phyloP scores from a whole-genome alignment of 192 early-diverging fungal species.

The Allomyces macrogynus region DNA sequence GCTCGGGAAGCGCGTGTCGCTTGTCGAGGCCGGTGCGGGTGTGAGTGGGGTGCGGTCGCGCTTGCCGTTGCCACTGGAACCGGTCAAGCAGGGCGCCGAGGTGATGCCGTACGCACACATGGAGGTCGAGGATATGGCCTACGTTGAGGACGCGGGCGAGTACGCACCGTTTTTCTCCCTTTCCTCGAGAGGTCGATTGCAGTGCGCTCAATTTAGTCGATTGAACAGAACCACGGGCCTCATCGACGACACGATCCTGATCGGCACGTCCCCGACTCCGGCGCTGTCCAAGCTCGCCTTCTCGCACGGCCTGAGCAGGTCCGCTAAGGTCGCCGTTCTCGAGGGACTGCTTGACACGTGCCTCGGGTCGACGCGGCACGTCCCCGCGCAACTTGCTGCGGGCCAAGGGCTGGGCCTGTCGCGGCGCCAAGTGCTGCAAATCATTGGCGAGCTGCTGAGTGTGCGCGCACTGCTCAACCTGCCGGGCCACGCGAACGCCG shows the following conservation, averaged over 20 bases:
- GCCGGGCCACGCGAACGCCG: slow-evolving; percentile 10
- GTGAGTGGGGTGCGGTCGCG: no score
- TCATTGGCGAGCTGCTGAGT: slow-evolving; percentile 26
- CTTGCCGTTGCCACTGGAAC: no score
- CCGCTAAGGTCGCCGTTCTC: slow-evolving; percentile 28
- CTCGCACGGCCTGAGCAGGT: slow-evolving; percentile 29
- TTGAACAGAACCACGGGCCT: slow-evolving; percentile 17
- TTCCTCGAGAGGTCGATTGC: no score
- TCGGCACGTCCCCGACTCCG: slow-evolving; percentile 21
- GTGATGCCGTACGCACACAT: no score
- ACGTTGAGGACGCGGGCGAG: slow-evolving; percentile 17
- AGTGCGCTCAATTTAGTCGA: not conserved
- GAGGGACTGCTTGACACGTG: slow-evolving; percentile 31
- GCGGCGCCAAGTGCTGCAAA: slow-evolving; percentile 20
- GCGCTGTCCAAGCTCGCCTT: slow-evolving; percentile 30
- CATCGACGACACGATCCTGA: slow-evolving; percentile 23
- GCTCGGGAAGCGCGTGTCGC: no score
- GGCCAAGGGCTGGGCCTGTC: slow-evolving; percentile 24
- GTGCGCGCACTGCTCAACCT: slow-evolving; percentile 32
- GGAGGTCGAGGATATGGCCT: slow-evolving; percentile 9
- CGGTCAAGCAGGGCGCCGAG: no score
- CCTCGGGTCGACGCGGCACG: slow-evolving; percentile 19
- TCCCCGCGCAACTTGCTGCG: slow-evolving; percentile 23
- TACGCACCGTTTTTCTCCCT: not conserved
- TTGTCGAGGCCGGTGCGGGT: no score